phyloP scores from a whole-genome alignment of 768 basidiomycete genomes.

The Mycena kentingensis region DNA sequence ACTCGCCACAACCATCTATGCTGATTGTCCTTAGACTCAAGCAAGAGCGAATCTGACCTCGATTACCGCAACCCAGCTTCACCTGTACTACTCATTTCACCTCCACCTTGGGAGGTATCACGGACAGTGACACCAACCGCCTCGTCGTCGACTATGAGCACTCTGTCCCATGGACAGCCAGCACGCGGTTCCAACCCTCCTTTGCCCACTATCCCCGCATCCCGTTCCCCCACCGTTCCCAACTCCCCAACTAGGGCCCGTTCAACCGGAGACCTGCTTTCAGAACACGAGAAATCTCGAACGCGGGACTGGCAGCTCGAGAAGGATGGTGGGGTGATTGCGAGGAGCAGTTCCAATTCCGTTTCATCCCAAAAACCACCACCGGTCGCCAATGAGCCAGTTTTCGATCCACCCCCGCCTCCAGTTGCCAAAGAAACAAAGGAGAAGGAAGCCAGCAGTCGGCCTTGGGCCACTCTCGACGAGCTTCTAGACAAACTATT shows the following conservation, averaged over 20 bases:
- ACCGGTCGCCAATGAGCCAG: constrained; percentile 6
- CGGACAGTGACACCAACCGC: constrained; percentile 55
- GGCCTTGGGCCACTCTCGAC: constrained; percentile 75
- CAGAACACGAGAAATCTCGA: constrained; percentile 42
- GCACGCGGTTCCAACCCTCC: constrained; percentile 30
- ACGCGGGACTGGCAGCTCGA: constrained; percentile 24
- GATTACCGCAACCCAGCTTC: constrained; percentile 74
- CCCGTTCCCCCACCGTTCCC: constrained; percentile 39
- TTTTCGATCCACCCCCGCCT: constrained; percentile 24
- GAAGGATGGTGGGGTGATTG: constrained; percentile 13
- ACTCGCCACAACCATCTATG: constrained; percentile 9
- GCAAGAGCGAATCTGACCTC: constrained; percentile 32
- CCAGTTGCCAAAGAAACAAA: constrained; percentile 37
- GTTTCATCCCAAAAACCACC: constrained; percentile 14
- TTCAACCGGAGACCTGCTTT: constrained; percentile 54
- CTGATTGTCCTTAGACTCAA: constrained; percentile 30
- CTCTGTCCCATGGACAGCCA: constrained; percentile 31
- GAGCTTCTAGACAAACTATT: constrained; percentile 81
- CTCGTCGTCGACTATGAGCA: constrained; percentile 40
- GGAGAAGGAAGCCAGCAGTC: constrained; percentile 57
- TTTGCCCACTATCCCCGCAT: constrained; percentile 36
- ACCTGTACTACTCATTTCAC: constrained; percentile 55
- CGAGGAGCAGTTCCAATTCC: constrained; percentile 18
- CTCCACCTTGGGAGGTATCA: constrained; percentile 59
- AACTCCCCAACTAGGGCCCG: constrained; percentile 55